Percentiles rank a stretch among this genome's conserved stretches.
Conservation (phyloP, 2,329 filamentous ascomycete genomes). For the Botrytis medusae region DNA sequence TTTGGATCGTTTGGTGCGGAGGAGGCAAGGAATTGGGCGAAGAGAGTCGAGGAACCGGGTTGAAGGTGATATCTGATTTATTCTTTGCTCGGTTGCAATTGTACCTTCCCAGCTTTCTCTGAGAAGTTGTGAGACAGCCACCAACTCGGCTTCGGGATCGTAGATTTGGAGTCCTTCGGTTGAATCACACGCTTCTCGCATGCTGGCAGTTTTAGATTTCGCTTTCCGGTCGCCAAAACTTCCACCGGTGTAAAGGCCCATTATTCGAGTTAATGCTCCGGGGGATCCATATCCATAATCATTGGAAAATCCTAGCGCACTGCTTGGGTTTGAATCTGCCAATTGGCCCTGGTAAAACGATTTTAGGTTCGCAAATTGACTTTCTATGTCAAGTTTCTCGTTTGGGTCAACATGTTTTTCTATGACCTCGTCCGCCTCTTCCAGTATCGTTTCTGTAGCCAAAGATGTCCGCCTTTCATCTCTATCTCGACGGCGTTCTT, state of each 20-base stretch:
- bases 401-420: constrained; percentile 42
- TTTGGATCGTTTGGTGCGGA: constrained; percentile 91
- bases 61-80: constrained; percentile 48
- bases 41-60: constrained; percentile 69
- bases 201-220: constrained; percentile 66
- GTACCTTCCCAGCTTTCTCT: constrained; percentile 64
- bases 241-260: constrained; percentile 79
- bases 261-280: constrained; percentile 79
- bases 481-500: constrained; percentile 40
- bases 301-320: constrained; percentile 55
- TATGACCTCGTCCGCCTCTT: constrained; percentile 36
- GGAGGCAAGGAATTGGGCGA: constrained; percentile 75
- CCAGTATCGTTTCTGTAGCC: constrained; percentile 31
- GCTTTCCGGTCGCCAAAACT: constrained; percentile 62
- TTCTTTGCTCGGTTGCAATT: constrained; percentile 54
- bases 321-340: constrained; percentile 55
- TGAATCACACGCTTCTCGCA: constrained; percentile 74
- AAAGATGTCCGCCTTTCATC: constrained; percentile 34
- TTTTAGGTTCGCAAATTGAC: constrained; percentile 72
- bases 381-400: constrained; percentile 56
- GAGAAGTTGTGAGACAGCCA: constrained; percentile 52
- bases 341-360: constrained; percentile 82
- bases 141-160: constrained; percentile 52
- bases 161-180: constrained; percentile 71
- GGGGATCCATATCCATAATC: constrained; percentile 68